Percentiles rank a stretch among this genome's conserved stretches.
phyloP scores from a whole-genome alignment of 1,284 basidiomycete species.

The Peniophora sp. region DNA sequence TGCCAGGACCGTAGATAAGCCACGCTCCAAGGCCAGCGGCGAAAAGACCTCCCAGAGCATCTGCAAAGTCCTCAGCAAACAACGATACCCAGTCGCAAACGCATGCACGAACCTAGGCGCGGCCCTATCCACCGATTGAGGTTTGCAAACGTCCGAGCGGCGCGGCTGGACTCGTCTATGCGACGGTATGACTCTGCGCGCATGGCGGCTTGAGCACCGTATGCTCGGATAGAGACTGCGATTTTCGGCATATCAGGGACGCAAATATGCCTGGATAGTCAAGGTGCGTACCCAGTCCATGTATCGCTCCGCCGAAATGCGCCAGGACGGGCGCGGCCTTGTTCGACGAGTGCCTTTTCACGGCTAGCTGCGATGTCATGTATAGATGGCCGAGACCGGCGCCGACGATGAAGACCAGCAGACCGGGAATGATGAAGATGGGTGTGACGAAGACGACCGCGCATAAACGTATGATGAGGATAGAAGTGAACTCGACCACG shows the following conservation, averaged over 20 bases:
- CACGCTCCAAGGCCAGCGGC: conserved; percentile 45
- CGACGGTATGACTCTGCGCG: conserved; percentile 33
- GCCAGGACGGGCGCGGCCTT: conserved; percentile 59
- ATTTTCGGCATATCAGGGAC: too few relatives aligned
- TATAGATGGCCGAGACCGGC: conserved; percentile 42
- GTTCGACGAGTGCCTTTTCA: conserved; percentile 73
- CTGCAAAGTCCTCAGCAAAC: too few relatives aligned
- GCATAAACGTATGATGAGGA: too few relatives aligned
- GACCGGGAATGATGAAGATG: conserved; percentile 30
- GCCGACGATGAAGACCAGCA: conserved; percentile 35
- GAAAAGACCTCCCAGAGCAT: conserved; percentile 43
- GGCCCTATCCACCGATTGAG: conserved; percentile 55
- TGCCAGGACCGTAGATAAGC: conserved; percentile 36
- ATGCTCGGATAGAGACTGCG: conserved; percentile 62
- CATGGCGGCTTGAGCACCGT: conserved; percentile 42
- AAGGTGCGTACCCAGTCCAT: conserved; percentile 56
- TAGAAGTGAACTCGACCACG: conserved; percentile 35
- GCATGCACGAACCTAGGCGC: conserved; percentile 44
- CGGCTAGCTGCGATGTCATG: conserved; percentile 67
- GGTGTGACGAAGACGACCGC: too few relatives aligned
- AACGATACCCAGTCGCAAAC: too few relatives aligned
- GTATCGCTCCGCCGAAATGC: conserved; percentile 62
- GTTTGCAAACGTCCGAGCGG: conserved; percentile 43
- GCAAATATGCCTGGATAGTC: too few relatives aligned
- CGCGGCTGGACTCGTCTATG: conserved; percentile 40